Evolutionary conservation across 768 basidiomycete species (phyloP).

Genomic region (Tulasnella sp.): DNA sequence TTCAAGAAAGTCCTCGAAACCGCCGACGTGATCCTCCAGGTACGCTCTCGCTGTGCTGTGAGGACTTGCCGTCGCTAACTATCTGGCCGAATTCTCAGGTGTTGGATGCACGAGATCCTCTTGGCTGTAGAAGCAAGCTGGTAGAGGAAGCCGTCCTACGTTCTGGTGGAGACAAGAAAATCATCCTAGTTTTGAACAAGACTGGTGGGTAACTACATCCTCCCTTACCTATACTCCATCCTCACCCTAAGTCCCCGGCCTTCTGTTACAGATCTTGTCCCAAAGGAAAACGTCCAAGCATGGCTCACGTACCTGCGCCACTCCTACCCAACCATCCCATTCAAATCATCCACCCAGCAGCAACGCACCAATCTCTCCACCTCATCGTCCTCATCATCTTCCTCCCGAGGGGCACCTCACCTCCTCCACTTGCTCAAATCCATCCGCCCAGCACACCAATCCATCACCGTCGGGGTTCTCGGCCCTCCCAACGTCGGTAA

Average conservation of each 20-base stretch:
- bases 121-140: slow-evolving; percentile 82
- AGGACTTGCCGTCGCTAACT: neutral
- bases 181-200: slow-evolving; percentile 95
- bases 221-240: neutral
- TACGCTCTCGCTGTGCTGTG: slow-evolving; percentile 21
- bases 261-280: slow-evolving; percentile 64
- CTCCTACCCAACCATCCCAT: slow-evolving; percentile 85
- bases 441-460: slow-evolving; percentile 34
- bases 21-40: slow-evolving; percentile 77
- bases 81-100: slow-evolving; percentile 33
- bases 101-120: slow-evolving; percentile 90
- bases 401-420: slow-evolving; percentile 45
- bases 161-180: slow-evolving; percentile 75
- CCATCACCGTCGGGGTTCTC: slow-evolving; percentile 78
- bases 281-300: slow-evolving; percentile 73
- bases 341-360: slow-evolving; percentile 70
- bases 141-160: slow-evolving; percentile 91
- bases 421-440: slow-evolving; percentile 78
- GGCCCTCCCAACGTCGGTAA: slow-evolving; percentile 98
- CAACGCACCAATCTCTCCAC: slow-evolving; percentile 78
- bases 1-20: slow-evolving; percentile 75
- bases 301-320: slow-evolving; percentile 93
- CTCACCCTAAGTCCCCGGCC: neutral
- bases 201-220: slow-evolving; percentile 53
- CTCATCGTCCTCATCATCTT: slow-evolving; percentile 26